phyloP scores from a whole-genome alignment of 306 rosid species.

The Erythrophleum fordii region DNA sequence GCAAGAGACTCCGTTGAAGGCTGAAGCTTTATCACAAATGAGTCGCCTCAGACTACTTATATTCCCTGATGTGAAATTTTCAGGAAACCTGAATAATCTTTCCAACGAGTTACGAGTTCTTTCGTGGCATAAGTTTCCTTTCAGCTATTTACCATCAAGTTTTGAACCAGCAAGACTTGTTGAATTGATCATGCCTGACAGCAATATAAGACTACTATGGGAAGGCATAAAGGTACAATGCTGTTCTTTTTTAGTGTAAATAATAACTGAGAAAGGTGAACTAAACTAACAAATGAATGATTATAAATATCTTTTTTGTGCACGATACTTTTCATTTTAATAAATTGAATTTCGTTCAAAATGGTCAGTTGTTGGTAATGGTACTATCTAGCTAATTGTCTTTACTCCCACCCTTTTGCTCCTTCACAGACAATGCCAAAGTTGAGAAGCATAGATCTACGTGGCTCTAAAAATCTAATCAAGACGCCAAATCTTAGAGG shows the following conservation, averaged over 20 bases:
- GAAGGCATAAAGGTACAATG: not conserved
- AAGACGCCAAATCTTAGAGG: constrained; percentile 19
- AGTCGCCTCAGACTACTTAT: constrained; percentile 27
- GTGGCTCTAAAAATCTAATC: not conserved
- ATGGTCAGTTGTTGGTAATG: not conserved
- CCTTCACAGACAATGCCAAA: not conserved
- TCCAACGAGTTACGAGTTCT: constrained; percentile 32
- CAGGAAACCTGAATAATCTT: constrained; percentile 11
- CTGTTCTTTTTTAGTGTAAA: not conserved
- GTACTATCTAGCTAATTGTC: not conserved
- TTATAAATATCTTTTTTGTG: not conserved
- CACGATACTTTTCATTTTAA: too few relatives aligned
- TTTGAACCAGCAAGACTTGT: constrained; percentile 24
- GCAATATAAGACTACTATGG: constrained; percentile 33
- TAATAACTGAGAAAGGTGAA: not conserved
- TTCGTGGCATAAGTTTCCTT: constrained; percentile 23
- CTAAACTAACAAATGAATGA: not conserved
- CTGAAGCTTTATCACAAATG: constrained; percentile 30
- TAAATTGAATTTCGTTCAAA: not conserved
- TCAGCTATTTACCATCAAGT: constrained; percentile 9
- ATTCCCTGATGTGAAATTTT: not conserved
- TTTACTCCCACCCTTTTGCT: not conserved
- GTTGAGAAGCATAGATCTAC: constrained; percentile 9
- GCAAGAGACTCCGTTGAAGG: not conserved
- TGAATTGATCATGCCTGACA: not conserved